Evolutionary conservation across 2,329 filamentous ascomycete species (phyloP), one percentile per base, ranked within the genome.

Genomic region (Periconia sp.): DNA sequence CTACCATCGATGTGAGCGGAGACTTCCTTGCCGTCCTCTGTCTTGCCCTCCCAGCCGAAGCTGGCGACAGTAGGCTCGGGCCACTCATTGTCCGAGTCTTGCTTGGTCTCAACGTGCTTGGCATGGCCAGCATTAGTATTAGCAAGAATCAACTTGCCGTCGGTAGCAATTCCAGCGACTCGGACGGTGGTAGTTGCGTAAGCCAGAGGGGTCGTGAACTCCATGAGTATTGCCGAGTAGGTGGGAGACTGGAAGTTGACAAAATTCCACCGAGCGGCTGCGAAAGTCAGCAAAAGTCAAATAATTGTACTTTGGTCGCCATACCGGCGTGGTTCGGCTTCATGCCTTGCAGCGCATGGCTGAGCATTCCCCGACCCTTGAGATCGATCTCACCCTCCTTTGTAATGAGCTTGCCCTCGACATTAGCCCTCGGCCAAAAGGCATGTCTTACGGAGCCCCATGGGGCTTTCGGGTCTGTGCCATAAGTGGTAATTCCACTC

Each of bases 291-390:
- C 32, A 7, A 6, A 10, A 12, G 16, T 11, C 8, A 33, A 25
- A 37, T 2, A 12, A 16, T 1, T 29, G 4, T n/a, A n/a, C n/a
- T n/a, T n/a, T n/a, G n/a, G n/a, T n/a, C n/a, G n/a, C 60, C 74
- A 60, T 75, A 84, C 82, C 92, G 46, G 91, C 88, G 69, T 99
- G 95, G 71, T 99, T 94, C 28, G 94, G 94, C 81, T 99, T 99
- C 92, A 97, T 97, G 69, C 92, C 94, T 75, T 97, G 94, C 36
- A 97, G 76, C 28, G 90, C 92, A 70, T 94, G 87, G 55, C 87
- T 79, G 73, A 91, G 92, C 61, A 95, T 77, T 22, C 85, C 91
- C 51, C 79, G 83, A 43, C 92, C 92, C 63, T 83, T 86, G 69
- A 96, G 85, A 68, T 96, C 86, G 50, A 96, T 78, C 25, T 87